Evolutionary conservation across 257 asterid genomes (phyloP).

Genomic region (Ilex asprella): DNA sequence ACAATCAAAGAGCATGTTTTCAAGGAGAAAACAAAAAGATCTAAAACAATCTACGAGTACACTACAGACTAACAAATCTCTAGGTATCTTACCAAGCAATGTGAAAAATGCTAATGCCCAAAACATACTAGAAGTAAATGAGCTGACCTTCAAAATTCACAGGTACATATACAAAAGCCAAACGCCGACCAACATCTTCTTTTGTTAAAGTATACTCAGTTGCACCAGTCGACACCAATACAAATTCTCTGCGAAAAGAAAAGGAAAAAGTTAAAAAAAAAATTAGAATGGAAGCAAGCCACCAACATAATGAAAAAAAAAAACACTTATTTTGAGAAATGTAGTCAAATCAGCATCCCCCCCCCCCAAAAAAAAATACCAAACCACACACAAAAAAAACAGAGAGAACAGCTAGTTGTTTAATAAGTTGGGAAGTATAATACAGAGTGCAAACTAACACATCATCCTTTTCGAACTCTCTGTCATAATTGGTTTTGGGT

Average conservation of each 20-base stretch:
- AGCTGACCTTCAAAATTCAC: slow-evolving; percentile 85
- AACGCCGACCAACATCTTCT: slow-evolving; percentile 65
- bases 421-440: too few relatives aligned
- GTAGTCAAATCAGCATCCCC: too few relatives aligned
- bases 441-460: too few relatives aligned
- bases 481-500: too few relatives aligned
- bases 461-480: too few relatives aligned
- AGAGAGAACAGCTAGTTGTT: too few relatives aligned
- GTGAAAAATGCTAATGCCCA: neutral
- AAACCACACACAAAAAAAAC: too few relatives aligned
- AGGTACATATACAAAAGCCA: slow-evolving; percentile 74
- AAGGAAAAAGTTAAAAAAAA: slow-evolving; percentile 11
- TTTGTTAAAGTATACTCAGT: slow-evolving; percentile 65
- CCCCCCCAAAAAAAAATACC: too few relatives aligned
- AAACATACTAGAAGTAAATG: neutral
- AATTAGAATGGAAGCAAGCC: neutral
- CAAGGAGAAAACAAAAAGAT: neutral
- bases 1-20: slow-evolving; percentile 3
- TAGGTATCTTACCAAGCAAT: neutral
- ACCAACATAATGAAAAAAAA: neutral
- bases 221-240: slow-evolving; percentile 61
- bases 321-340: too few relatives aligned
- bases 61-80: slow-evolving; percentile 1
- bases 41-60: neutral
- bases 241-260: slow-evolving; percentile 45